Conservation (phyloP, 495 filamentous ascomycete genomes). For the Penicillium psychrofluorescens region DNA sequence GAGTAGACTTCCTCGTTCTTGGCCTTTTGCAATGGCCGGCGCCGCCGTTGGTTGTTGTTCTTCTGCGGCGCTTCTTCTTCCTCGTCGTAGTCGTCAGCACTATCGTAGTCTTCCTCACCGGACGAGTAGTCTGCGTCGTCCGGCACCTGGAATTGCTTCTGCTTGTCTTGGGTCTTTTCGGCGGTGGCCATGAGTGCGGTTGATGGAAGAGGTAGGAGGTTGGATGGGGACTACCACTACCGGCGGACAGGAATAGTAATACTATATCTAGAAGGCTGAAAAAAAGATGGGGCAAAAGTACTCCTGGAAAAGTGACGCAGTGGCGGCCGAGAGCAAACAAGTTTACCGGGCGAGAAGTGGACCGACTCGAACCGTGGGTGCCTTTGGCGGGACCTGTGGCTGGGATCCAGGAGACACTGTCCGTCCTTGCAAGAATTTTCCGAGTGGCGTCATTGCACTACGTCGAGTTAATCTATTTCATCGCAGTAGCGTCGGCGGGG, state of each 20-base stretch:
- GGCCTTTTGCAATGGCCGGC: slow-evolving; percentile 15
- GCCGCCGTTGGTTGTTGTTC: slow-evolving; percentile 26
- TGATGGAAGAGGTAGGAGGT: background rate
- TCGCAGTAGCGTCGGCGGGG: slow-evolving; percentile 5
- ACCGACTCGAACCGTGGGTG: slow-evolving; percentile 8
- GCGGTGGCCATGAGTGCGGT: slow-evolving; percentile 28
- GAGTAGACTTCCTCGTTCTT: slow-evolving; percentile 46
- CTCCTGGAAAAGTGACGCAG: too few relatives aligned
- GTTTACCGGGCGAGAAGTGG: background rate
- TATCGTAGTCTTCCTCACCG: slow-evolving; percentile 35
- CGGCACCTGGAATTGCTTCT: slow-evolving; percentile 24
- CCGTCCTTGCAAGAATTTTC: too few relatives aligned
- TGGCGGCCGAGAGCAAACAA: background rate
- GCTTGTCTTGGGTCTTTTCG: slow-evolving; percentile 29
- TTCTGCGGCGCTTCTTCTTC: slow-evolving; percentile 8
- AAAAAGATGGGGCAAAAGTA: background rate
- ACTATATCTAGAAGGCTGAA: background rate
- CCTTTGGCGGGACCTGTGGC: slow-evolving; percentile 9
- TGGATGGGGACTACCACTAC: too few relatives aligned
- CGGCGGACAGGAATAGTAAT: background rate
- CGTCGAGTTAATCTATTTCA: slow-evolving; percentile 21
- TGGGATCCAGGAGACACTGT: too few relatives aligned
- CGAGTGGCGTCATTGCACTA: slow-evolving; percentile 1
- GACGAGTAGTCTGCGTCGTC: slow-evolving; percentile 25
- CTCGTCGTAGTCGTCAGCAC: slow-evolving; percentile 25